Evolutionary conservation across 495 filamentous ascomycete species (phyloP).

Genomic region (Penicillium taxi): DNA sequence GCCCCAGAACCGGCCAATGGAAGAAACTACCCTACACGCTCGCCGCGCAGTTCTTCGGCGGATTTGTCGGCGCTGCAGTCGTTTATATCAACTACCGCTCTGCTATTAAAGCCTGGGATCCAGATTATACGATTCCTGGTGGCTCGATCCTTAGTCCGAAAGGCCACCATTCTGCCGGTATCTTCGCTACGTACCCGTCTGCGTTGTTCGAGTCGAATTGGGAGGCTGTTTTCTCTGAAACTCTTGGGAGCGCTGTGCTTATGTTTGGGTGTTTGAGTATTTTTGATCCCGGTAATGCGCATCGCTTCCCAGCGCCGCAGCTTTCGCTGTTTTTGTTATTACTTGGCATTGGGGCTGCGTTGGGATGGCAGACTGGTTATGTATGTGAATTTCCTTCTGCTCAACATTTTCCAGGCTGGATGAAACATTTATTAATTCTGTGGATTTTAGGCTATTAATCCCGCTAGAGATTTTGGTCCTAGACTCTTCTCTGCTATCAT

Average conservation of each 20-base stretch:
- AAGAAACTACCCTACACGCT: slow-evolving; percentile 23
- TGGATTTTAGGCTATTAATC: slow-evolving; percentile 26
- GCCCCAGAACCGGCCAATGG: slow-evolving; percentile 25
- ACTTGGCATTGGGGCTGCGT: slow-evolving; percentile 24
- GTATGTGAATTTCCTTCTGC: no score
- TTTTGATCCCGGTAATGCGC: slow-evolving; percentile 20
- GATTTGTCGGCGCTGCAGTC: slow-evolving; percentile 28
- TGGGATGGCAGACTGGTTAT: slow-evolving; percentile 34
- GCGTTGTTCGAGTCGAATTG: slow-evolving; percentile 24
- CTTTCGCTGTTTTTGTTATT: slow-evolving; percentile 26
- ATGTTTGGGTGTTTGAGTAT: slow-evolving; percentile 28
- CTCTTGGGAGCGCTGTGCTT: slow-evolving; percentile 25
- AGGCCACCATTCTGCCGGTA: slow-evolving; percentile 30
- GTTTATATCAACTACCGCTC: slow-evolving; percentile 32
- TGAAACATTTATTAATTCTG: slow-evolving; percentile 11
- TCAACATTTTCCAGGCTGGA: not conserved
- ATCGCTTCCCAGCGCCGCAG: slow-evolving; percentile 24
- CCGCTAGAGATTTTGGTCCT: slow-evolving; percentile 29
- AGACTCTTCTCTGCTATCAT: slow-evolving; percentile 29
- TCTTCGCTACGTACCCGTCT: slow-evolving; percentile 29
- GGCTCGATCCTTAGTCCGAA: slow-evolving; percentile 28
- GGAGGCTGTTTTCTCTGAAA: slow-evolving; percentile 29
- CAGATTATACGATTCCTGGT: slow-evolving; percentile 31
- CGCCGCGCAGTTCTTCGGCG: slow-evolving; percentile 26
- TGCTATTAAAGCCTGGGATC: slow-evolving; percentile 29